These are phyloP conservation scores for Starmerella vitae DNA, from an alignment of 805 yeast species.

Conservation along the genomic window DNA sequence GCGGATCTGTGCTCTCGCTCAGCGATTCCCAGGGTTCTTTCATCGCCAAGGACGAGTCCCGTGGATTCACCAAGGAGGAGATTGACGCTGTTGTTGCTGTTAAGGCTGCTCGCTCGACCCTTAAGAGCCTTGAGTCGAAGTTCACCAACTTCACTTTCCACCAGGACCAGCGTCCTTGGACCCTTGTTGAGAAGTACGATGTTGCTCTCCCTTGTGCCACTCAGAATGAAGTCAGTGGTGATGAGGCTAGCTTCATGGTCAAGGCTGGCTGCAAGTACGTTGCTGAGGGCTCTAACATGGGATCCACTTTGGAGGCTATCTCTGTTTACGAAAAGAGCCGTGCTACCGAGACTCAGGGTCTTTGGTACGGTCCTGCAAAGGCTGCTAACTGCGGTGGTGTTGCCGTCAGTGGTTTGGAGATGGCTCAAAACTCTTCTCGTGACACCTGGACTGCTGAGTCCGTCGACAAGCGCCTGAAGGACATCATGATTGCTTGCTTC, in stretches of 20 bases:
- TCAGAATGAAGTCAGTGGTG: constrained; percentile 94
- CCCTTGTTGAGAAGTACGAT: constrained; percentile 78
- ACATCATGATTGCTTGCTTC: constrained; percentile 87
- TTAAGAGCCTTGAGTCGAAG: constrained; percentile 24
- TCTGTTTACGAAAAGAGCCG: constrained; percentile 66
- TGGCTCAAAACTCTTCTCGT: constrained; percentile 98
- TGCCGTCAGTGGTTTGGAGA: constrained; percentile 94
- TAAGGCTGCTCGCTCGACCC: constrained; percentile 55
- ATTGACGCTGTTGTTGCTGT: constrained; percentile 67
- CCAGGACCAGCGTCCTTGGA: constrained; percentile 95
- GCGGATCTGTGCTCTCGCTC: constrained; percentile 85
- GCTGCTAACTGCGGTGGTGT: constrained; percentile 99
- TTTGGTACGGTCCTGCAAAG: constrained; percentile 99
- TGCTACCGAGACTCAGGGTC: constrained; percentile 25
- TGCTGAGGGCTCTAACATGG: constrained; percentile 99
- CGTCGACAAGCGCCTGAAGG: constrained; percentile 82
- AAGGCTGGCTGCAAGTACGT: constrained; percentile 83
- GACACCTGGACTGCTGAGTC: constrained; percentile 80
- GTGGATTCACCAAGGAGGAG: constrained; percentile 77
- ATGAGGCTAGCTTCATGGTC: constrained; percentile 87
- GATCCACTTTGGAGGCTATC: constrained; percentile 95
- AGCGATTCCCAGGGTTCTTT: constrained; percentile 92
- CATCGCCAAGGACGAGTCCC: constrained; percentile 39
- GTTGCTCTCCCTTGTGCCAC: constrained; percentile 97
- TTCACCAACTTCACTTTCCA: constrained; percentile 50